Evolutionary conservation across 176 grass and related monocot genomes (phyloP), one percentile per base, ranked within the genome.

Genomic region (Poa annua): DNA sequence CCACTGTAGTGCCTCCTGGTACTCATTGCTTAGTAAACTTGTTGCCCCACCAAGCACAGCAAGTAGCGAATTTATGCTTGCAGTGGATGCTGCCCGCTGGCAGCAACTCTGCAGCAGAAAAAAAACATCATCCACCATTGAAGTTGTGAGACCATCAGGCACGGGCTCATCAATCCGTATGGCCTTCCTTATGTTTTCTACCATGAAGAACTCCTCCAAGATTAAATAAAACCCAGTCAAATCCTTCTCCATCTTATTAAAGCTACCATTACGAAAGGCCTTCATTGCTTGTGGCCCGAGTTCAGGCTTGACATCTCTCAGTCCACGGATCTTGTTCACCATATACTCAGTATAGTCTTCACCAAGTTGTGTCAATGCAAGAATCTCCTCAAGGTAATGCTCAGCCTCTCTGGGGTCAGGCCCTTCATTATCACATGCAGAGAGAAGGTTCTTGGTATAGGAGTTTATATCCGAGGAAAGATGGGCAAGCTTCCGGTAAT

Each of bases 151-250:
- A 48, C 82, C 90, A 81, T 98, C 92, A 14, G 71, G 59, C 25
- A 83, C 85, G 8, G 73, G 80, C 74, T 98, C 96, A 66, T 98
- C 92, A 61, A 98, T 98, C 71, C 74, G 80, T 76, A 95, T 90
- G 35, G 96, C 92, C 64, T 98, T 98, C 83, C 96, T 93, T 75
- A 98, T 87, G 85, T 98, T 98, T 83, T 93, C 42, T 91, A 98
- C 92, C 96, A 98, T 98, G 83, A 95, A 95, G 83, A 98, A 98
- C 80, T 98, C 96, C 80, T 98, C 96, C 67, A 95, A 86, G 55
- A 98, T 95, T 50, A 98, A 80, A 60, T 95, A 95, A 72, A 91
- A 98, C n/a, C 92, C 92, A 48, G 91, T 95, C 38, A 95, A 77
- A 82, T 95, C 92, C 62, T 93, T 89, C 66, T 88, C 91, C 83